phyloP scores from a whole-genome alignment of 169 alveolate species.

The Sarcocystis neurona region DNA sequence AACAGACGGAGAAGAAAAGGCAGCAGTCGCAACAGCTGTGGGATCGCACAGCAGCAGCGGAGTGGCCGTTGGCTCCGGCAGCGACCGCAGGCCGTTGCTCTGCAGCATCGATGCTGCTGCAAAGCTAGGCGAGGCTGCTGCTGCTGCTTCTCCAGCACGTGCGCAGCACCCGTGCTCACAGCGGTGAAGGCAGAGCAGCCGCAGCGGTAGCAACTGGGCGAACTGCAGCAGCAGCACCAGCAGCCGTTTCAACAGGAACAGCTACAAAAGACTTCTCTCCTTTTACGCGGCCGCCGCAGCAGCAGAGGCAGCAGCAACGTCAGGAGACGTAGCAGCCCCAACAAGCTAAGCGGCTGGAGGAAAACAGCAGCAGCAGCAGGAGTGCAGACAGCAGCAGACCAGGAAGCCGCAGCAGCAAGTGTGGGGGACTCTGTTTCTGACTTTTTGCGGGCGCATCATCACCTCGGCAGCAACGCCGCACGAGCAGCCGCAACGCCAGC shows the following conservation, averaged over 20 bases:
- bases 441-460: neutral
- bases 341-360: neutral
- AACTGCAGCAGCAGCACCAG: conserved; percentile 45
- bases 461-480: neutral
- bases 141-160: neutral
- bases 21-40: neutral
- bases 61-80: neutral
- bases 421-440: neutral
- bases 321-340: neutral
- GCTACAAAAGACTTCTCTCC: conserved; percentile 35
- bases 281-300: conserved; percentile 12
- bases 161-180: neutral
- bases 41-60: neutral
- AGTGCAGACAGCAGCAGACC: neutral
- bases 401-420: neutral
- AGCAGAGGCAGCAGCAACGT: conserved; percentile 25
- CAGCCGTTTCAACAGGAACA: conserved; percentile 42
- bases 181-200: neutral
- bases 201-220: neutral
- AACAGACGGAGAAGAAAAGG: neutral
- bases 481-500: neutral
- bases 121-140: neutral
- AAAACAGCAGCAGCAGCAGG: neutral
- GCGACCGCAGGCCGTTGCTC: neutral
- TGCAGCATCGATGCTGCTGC: neutral